Conservation (phyloP, 176 grass and related monocot species). For the Zea mays region DNA sequence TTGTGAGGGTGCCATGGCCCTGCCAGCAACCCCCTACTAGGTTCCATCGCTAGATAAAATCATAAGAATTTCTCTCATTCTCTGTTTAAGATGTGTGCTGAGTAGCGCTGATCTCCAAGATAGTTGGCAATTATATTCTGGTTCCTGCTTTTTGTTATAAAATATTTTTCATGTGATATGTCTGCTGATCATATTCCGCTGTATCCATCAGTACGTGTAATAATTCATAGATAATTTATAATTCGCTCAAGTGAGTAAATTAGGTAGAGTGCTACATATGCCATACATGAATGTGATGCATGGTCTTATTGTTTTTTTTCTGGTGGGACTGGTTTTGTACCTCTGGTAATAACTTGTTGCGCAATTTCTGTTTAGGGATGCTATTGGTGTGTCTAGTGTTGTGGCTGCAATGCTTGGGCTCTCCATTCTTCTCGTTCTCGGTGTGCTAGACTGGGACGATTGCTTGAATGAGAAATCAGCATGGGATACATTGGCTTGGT, state of each 20-base stretch:
- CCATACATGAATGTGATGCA: neutral
- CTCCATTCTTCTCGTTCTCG: constrained; percentile 74
- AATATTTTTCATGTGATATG: neutral
- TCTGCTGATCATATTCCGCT: neutral
- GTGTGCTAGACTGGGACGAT: constrained; percentile 72
- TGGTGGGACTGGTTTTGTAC: too few relatives aligned
- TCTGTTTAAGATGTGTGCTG: constrained; percentile 12
- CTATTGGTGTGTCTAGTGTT: constrained; percentile 63
- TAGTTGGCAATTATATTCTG: neutral
- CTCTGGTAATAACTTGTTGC: neutral
- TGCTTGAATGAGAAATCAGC: constrained; percentile 70
- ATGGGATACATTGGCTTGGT: constrained; percentile 78
- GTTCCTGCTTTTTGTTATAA: neutral
- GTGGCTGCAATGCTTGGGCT: constrained; percentile 75
- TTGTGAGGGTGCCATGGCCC: neutral
- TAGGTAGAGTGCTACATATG: neutral
- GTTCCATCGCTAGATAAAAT: neutral
- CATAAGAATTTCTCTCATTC: constrained; percentile 7
- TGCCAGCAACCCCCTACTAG: neutral
- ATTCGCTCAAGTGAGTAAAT: neutral
- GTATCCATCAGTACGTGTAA: neutral
- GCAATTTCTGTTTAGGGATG: constrained; percentile 37
- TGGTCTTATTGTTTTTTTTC: neutral
- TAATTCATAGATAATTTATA: neutral
- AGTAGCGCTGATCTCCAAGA: neutral